Evolutionary conservation across 1,284 basidiomycete species (phyloP).

Genomic region (Rhodotorula mucilaginosa): DNA sequence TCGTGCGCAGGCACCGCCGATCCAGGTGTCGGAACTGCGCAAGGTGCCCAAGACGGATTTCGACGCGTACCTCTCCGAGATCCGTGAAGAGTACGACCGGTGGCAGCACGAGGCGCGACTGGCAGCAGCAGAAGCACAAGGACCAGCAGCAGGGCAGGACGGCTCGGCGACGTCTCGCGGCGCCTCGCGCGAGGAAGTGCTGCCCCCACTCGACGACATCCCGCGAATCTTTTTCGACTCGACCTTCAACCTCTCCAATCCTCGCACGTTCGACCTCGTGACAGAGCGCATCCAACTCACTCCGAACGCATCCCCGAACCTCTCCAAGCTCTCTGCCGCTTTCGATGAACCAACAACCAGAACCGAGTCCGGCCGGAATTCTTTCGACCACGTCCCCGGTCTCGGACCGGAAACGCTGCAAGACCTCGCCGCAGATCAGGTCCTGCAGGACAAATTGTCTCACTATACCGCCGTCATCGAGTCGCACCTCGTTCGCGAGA

Average conservation of each 20-base stretch:
- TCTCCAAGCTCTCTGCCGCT: not conserved
- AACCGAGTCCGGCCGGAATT: slow-evolving; percentile 7
- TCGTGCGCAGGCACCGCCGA: slow-evolving; percentile 30
- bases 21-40: slow-evolving; percentile 29
- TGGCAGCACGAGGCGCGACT: slow-evolving; percentile 46
- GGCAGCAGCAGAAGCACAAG: slow-evolving; percentile 17
- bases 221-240: slow-evolving; percentile 76
- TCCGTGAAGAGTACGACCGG: slow-evolving; percentile 45
- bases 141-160: not conserved
- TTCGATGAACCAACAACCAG: not conserved
- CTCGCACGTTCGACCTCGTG: slow-evolving; percentile 75
- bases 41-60: slow-evolving; percentile 32
- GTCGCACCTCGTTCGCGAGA: slow-evolving; percentile 89
- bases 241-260: slow-evolving; percentile 81
- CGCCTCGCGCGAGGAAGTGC: slow-evolving; percentile 42
- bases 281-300: slow-evolving; percentile 58
- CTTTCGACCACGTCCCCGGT: slow-evolving; percentile 41
- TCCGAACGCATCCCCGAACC: slow-evolving; percentile 12
- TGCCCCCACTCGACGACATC: slow-evolving; percentile 72
- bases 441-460: slow-evolving; percentile 84
- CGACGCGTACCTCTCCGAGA: slow-evolving; percentile 43
- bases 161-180: slow-evolving; percentile 20
- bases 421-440: slow-evolving; percentile 55
- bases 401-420: slow-evolving; percentile 48
- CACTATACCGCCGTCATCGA: slow-evolving; percentile 93